Conservation (phyloP, 148 eudicot genomes). For the Amaranthus cruentus region DNA sequence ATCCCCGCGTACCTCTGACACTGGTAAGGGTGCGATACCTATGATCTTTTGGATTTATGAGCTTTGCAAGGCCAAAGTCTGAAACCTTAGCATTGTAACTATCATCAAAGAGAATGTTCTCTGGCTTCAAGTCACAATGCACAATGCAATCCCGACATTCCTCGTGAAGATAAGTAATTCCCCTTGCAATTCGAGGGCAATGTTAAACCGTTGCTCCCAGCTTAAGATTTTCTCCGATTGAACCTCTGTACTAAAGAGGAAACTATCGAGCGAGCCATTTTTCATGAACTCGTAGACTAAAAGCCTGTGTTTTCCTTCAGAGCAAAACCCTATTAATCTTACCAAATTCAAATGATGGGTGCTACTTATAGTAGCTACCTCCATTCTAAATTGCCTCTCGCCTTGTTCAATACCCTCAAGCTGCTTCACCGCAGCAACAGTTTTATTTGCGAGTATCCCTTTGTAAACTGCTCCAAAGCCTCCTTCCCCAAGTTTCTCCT, state of each 20-base stretch:
- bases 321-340: constrained; percentile 78
- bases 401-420: constrained; percentile 87
- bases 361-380: constrained; percentile 83
- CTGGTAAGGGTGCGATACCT: constrained; percentile 46
- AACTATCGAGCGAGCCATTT: constrained; percentile 69
- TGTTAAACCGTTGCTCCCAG: constrained; percentile 63
- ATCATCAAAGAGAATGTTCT: constrained; percentile 74
- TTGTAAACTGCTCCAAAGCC: constrained; percentile 84
- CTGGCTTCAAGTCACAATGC: constrained; percentile 91
- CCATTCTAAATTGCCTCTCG: constrained; percentile 87
- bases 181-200: constrained; percentile 70
- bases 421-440: constrained; percentile 66
- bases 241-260: constrained; percentile 43
- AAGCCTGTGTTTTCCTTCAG: constrained; percentile 80
- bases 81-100: constrained; percentile 64
- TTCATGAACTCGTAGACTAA: constrained; percentile 85
- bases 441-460: constrained; percentile 45
- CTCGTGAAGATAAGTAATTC: constrained; percentile 82
- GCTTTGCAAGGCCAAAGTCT: constrained; percentile 87
- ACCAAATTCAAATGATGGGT: constrained; percentile 86
- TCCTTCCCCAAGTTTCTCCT: constrained; percentile 78
- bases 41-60: constrained; percentile 49
- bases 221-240: constrained; percentile 37
- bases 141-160: constrained; percentile 85
- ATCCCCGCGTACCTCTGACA: constrained; percentile 85